phyloP scores from a whole-genome alignment of 1,139 yeast species.

The Yamadazyma blattariae region DNA sequence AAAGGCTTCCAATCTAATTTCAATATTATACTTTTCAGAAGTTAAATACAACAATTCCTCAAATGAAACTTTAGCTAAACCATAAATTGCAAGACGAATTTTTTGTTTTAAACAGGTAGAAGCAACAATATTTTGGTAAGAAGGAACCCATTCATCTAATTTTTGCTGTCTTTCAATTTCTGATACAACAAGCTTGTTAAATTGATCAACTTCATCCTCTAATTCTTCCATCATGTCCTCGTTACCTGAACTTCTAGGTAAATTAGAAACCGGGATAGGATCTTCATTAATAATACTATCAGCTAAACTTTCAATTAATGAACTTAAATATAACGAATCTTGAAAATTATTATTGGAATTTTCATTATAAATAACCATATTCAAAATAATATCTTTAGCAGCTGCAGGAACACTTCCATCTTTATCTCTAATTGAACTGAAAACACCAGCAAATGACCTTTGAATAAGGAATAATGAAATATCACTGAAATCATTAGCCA shows the following conservation, averaged over 20 bases:
- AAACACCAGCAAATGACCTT: slow-evolving; percentile 61
- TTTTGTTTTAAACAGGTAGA: slow-evolving; percentile 57
- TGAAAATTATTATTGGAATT: slow-evolving; percentile 76
- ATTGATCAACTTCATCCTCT: slow-evolving; percentile 11
- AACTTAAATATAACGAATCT: slow-evolving; percentile 67
- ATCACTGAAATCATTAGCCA: slow-evolving; percentile 76
- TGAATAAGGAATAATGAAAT: slow-evolving; percentile 66
- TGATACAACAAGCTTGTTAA: slow-evolving; percentile 25
- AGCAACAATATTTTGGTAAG: slow-evolving; percentile 61
- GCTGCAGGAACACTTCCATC: slow-evolving; percentile 66
- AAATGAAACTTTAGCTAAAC: slow-evolving; percentile 51
- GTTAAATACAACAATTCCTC: slow-evolving; percentile 54
- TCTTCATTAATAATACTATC: slow-evolving; percentile 26
- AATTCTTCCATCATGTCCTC: background rate
- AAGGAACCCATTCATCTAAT: slow-evolving; percentile 85
- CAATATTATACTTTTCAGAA: slow-evolving; percentile 42
- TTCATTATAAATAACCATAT: slow-evolving; percentile 78
- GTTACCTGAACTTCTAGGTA: background rate
- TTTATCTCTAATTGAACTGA: slow-evolving; percentile 59
- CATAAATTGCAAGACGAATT: slow-evolving; percentile 56
- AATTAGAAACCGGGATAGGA: slow-evolving; percentile 8
- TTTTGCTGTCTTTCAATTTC: slow-evolving; percentile 73
- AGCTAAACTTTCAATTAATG: slow-evolving; percentile 57
- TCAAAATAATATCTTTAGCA: slow-evolving; percentile 62
- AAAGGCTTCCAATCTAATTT: slow-evolving; percentile 67